Percentiles rank a stretch among this genome's conserved stretches.
phyloP scores from a whole-genome alignment of 2,329 filamentous ascomycete species.

The Colletotrichum agaves region DNA sequence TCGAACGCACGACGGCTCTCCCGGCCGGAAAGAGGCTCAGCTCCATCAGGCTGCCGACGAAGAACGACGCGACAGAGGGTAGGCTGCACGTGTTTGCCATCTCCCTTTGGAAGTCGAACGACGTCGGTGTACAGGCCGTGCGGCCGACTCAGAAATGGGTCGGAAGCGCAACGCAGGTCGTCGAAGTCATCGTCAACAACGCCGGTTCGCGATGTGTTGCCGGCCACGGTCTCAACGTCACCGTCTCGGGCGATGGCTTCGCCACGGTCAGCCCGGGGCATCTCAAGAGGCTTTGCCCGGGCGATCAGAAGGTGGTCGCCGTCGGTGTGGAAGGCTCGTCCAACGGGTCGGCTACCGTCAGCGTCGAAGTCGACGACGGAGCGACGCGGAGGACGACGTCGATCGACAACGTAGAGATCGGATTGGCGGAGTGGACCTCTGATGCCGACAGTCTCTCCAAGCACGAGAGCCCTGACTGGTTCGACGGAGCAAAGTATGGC shows the following conservation, averaged over 20 bases:
- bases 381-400: slow-evolving; percentile 31
- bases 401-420: slow-evolving; percentile 44
- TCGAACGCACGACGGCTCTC: slow-evolving; percentile 54
- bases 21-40: slow-evolving; percentile 50
- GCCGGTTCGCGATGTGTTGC: slow-evolving; percentile 49
- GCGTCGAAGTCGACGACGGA: slow-evolving; percentile 37
- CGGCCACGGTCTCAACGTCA: slow-evolving; percentile 43
- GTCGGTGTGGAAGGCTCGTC: slow-evolving; percentile 49
- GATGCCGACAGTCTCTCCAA: slow-evolving; percentile 49
- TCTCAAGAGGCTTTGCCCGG: slow-evolving; percentile 55
- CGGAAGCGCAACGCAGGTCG: slow-evolving; percentile 48
- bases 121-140: slow-evolving; percentile 50
- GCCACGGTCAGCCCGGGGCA: slow-evolving; percentile 52
- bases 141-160: slow-evolving; percentile 57
- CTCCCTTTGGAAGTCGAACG: slow-evolving; percentile 45
- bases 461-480: slow-evolving; percentile 63
- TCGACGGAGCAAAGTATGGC: slow-evolving; percentile 64
- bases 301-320: slow-evolving; percentile 53
- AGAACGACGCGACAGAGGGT: slow-evolving; percentile 48
- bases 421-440: slow-evolving; percentile 49
- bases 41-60: slow-evolving; percentile 53
- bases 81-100: slow-evolving; percentile 56
- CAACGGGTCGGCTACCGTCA: slow-evolving; percentile 40
- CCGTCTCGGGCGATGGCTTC: slow-evolving; percentile 51
- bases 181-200: slow-evolving; percentile 54